Evolutionary conservation across 2,329 filamentous ascomycete species (phyloP).

Genomic region (Calonectria ilicicola): DNA sequence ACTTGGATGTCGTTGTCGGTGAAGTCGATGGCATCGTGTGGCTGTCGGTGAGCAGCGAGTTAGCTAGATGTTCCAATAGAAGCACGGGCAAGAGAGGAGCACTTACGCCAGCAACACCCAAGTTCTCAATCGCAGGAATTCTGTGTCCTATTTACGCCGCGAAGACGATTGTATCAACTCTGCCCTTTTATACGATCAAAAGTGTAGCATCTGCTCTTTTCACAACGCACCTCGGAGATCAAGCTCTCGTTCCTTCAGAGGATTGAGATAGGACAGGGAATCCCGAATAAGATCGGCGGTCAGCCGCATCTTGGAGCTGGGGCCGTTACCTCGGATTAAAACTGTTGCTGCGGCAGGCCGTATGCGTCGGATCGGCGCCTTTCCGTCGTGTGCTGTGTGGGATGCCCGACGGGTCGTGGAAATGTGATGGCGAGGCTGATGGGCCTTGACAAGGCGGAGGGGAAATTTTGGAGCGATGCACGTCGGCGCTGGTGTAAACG

Average conservation of each 20-base stretch:
- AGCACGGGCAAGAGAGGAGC: background rate
- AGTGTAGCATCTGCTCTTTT: constrained; percentile 98
- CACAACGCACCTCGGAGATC: constrained; percentile 97
- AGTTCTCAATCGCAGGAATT: constrained; percentile 96
- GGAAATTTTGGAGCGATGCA: constrained; percentile 46
- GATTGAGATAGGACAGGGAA: constrained; percentile 98
- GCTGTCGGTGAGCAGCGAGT: constrained; percentile 60
- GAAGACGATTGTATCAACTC: constrained; percentile 79
- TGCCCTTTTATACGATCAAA: constrained; percentile 64
- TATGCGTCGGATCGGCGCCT: constrained; percentile 7
- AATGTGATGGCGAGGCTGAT: constrained; percentile 45
- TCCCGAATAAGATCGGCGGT: constrained; percentile 94
- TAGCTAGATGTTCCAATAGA: background rate
- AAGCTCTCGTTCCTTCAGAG: constrained; percentile 97
- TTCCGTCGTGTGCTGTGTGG: constrained; percentile 21
- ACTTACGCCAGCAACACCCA: constrained; percentile 92
- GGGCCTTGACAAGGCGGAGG: constrained; percentile 43
- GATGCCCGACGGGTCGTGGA: constrained; percentile 25
- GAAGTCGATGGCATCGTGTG: constrained; percentile 96
- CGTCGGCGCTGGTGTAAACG: constrained; percentile 24
- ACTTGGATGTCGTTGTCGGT: constrained; percentile 97
- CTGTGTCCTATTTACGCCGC: constrained; percentile 84
- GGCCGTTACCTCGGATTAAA: constrained; percentile 39
- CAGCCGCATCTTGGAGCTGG: constrained; percentile 80
- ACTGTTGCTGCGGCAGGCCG: background rate